Evolutionary conservation across 2,329 filamentous ascomycete species (phyloP).

Genomic region (Pezicula rhizophila): DNA sequence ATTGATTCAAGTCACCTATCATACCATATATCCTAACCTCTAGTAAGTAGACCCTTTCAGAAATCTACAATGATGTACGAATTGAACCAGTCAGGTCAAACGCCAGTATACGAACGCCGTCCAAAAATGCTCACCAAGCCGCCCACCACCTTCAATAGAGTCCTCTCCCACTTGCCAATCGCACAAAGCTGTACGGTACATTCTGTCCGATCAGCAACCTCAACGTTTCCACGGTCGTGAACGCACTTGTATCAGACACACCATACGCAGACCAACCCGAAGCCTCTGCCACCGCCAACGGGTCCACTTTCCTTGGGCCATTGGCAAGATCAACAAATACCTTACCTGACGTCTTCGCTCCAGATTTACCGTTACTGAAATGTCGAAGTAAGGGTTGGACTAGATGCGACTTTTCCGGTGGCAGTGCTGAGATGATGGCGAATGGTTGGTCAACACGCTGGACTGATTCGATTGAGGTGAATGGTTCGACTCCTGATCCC

Average conservation of each 20-base stretch:
- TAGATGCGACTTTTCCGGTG: constrained; percentile 70
- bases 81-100: not conserved
- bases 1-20: too few species aligned
- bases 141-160: constrained; percentile 30
- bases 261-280: constrained; percentile 77
- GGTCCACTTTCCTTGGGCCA: constrained; percentile 59
- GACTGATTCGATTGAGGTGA: constrained; percentile 69
- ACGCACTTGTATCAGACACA: constrained; percentile 72
- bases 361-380: constrained; percentile 47
- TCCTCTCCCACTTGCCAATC: constrained; percentile 59
- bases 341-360: constrained; percentile 38
- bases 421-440: constrained; percentile 72
- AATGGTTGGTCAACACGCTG: constrained; percentile 76
- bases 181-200: constrained; percentile 81
- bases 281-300: constrained; percentile 62
- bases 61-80: too few species aligned
- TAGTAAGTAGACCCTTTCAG: too few species aligned
- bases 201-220: constrained; percentile 77
- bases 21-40: too few species aligned
- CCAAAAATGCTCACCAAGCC: not conserved
- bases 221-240: constrained; percentile 77
- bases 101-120: not conserved
- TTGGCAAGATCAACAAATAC: constrained; percentile 76
- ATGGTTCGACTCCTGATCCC: constrained; percentile 58
- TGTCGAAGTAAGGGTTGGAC: constrained; percentile 73